phyloP scores from a whole-genome alignment of 495 filamentous ascomycete genomes.

The Aspergillus homomorphus region DNA sequence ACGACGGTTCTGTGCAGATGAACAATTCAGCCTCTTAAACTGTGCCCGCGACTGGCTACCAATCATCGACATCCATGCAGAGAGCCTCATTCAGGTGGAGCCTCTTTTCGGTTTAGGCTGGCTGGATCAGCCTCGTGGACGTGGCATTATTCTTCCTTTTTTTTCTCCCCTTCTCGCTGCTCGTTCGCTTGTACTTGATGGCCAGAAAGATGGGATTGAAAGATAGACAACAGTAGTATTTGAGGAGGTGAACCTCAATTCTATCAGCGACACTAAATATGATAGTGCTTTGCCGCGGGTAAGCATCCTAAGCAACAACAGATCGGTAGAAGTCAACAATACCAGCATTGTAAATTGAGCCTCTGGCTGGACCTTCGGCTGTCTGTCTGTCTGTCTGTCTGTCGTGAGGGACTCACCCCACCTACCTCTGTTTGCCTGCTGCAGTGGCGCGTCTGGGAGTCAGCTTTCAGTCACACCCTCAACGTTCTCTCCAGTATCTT shows the following conservation, averaged over 20 bases:
- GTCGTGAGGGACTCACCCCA: background rate
- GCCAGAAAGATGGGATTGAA: background rate
- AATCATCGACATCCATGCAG: conserved; percentile 12
- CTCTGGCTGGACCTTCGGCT: no score
- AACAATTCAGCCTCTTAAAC: conserved; percentile 27
- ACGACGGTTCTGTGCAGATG: conserved; percentile 27
- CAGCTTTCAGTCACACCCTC: background rate
- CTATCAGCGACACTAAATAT: no score
- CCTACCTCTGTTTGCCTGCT: background rate
- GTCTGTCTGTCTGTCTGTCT: background rate
- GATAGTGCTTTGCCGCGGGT: no score
- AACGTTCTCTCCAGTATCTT: background rate
- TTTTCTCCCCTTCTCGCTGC: background rate
- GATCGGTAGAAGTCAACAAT: no score
- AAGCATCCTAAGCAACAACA: no score
- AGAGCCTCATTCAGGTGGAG: conserved; percentile 24
- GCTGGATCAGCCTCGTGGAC: conserved; percentile 21
- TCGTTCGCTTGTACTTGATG: background rate
- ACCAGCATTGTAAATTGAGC: no score
- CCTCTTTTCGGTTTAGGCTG: conserved; percentile 17
- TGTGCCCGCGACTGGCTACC: conserved; percentile 12
- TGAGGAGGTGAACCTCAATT: no score
- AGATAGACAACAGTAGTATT: no score
- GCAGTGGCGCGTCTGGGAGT: background rate
- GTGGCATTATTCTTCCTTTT: conserved; percentile 19